phyloP scores from a whole-genome alignment of 192 early-diverging fungal species.

The Coemansia sp. region DNA sequence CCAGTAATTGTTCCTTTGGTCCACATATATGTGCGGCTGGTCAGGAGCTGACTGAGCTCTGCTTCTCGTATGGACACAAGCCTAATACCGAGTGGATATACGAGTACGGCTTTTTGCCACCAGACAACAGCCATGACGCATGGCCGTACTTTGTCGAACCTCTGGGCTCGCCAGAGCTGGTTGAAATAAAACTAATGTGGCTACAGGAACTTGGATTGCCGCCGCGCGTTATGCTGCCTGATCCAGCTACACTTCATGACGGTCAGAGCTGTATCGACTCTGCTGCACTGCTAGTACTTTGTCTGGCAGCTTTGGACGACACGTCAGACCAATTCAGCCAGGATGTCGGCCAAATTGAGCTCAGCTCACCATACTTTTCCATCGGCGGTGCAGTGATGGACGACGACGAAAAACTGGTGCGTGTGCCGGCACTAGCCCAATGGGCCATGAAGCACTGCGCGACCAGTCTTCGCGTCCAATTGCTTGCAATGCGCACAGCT shows the following conservation, averaged over 20 bases:
- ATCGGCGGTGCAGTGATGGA: conserved; percentile 19
- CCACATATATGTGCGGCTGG: background rate
- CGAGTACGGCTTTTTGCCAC: conserved; percentile 40
- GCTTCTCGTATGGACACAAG: conserved; percentile 33
- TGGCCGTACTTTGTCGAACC: conserved; percentile 35
- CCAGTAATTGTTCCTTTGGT: background rate
- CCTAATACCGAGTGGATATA: conserved; percentile 44
- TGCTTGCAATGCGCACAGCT: conserved; percentile 6
- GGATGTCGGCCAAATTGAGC: conserved; percentile 10
- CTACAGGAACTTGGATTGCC: conserved; percentile 24
- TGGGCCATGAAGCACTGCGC: conserved; percentile 9
- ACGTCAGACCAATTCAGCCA: conserved; percentile 10
- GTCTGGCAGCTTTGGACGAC: conserved; percentile 31
- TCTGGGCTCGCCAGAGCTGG: conserved; percentile 16
- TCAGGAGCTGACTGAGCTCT: conserved; percentile 11
- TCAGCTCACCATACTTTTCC: conserved; percentile 17
- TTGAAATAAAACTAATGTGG: conserved; percentile 32
- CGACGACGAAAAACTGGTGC: conserved; percentile 21
- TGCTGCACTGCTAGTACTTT: conserved; percentile 18
- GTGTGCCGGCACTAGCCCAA: conserved; percentile 11
- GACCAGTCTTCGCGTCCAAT: background rate
- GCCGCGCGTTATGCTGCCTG: conserved; percentile 19
- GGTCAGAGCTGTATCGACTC: background rate
- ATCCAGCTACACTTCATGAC: conserved; percentile 4
- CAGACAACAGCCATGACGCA: conserved; percentile 16